These are phyloP conservation scores for Fusarium pseudonygamai DNA, from an alignment of 2,329 filamentous ascomycete genomes.

Conservation along the genomic window DNA sequence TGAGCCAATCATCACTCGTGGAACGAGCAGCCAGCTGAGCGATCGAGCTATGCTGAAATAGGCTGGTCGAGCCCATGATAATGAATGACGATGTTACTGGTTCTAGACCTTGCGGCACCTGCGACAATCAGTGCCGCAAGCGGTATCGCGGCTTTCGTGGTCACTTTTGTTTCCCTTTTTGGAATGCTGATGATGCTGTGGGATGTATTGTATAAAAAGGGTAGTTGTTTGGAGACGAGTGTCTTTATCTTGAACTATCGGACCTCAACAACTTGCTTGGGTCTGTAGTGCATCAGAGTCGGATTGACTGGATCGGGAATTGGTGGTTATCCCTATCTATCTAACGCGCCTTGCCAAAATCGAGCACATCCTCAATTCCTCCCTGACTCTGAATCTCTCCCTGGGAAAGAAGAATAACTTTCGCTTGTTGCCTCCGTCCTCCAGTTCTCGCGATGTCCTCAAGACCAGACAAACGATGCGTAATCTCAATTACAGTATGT, in stretches of 20 bases:
- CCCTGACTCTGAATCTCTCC: background rate
- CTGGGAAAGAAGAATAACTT: background rate
- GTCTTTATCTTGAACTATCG: too few relatives aligned
- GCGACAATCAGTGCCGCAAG: background rate
- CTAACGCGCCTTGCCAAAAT: background rate
- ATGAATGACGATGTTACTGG: background rate
- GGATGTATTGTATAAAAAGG: background rate
- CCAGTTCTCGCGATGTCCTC: fast-evolving
- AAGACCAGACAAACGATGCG: background rate
- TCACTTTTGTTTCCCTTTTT: background rate
- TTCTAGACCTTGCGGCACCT: background rate
- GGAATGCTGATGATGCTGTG: background rate
- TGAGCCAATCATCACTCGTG: fast-evolving
- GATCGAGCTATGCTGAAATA: background rate
- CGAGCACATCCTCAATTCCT: background rate
- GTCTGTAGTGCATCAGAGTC: too few relatives aligned
- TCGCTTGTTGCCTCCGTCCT: background rate
- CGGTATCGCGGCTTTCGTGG: background rate
- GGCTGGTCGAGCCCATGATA: background rate
- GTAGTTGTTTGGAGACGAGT: background rate
- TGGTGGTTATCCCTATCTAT: background rate
- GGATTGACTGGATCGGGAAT: too few relatives aligned
- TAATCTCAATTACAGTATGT: background rate
- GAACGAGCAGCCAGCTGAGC: background rate
- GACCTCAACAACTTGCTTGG: too few relatives aligned